Evolutionary conservation across 2,329 filamentous ascomycete genomes (phyloP), one percentile per base, ranked within the genome.

Genomic region (Calonectria leucothoes): DNA sequence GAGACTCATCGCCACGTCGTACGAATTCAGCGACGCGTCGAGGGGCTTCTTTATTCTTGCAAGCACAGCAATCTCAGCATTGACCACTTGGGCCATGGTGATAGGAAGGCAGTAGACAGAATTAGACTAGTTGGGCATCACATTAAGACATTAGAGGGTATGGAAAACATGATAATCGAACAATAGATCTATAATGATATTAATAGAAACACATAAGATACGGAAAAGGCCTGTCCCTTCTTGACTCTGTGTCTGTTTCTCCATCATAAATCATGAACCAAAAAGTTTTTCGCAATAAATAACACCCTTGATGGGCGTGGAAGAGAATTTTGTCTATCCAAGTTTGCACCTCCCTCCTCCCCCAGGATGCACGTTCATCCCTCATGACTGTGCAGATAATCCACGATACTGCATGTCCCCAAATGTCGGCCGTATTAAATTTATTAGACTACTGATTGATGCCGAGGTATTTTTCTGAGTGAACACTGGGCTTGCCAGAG

Each of bases 1-100:
- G 4, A 76, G 57, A 42, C 73, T 57, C 29, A 14, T 67, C 14
- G 63, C 67, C 1, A 67, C 59, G 15, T 55, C 37, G 8, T 59
- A 70, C 51, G 35, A 39, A 4, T 61, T 61, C 15, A 61, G 14
- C 4, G 55, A 61, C 12, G 33, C 37, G 6, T 20, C 37, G 7
- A 35, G 55, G 6, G 37, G 6, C 27, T 61, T 61, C 55, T 61
- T 61, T 1, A 61, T 61, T 6, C 6, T 61, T 25, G 12, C 37
- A 15, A 61, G 55, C 23, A 27, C 33, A 10, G n/a, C 55, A 27
- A 17, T 39, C 39, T 39, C 55, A 12, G 33, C 55, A 61, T 61
- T 39, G 4, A 25, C 23, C 25, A 27, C 55, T 39, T 61, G 55
- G 55, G 4, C 4, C n/a, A 17, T 15, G 55, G 12, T 61, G 17